Evolutionary conservation across 495 filamentous ascomycete species (phyloP).

Genomic region (Aspergillus mulundensis): DNA sequence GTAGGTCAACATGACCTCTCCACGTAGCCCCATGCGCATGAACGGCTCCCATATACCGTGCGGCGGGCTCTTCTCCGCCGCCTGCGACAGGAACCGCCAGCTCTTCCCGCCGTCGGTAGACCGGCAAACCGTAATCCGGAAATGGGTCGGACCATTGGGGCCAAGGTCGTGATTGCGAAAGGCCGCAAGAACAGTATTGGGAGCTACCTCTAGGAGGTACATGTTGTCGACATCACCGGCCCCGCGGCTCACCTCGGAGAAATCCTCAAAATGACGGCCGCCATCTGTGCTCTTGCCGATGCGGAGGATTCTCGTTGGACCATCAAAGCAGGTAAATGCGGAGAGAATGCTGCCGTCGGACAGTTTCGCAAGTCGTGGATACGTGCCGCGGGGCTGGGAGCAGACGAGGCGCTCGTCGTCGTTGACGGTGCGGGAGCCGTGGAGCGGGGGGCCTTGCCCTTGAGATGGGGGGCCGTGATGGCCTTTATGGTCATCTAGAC

Average conservation of each 20-base stretch:
- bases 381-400: conserved; percentile 40
- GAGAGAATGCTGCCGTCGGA: conserved; percentile 39
- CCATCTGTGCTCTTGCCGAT: conserved; percentile 36
- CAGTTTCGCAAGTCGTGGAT: conserved; percentile 36
- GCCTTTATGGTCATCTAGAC: conserved; percentile 18
- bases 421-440: conserved; percentile 26
- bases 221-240: conserved; percentile 56
- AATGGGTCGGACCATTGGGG: conserved; percentile 38
- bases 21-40: conserved; percentile 45
- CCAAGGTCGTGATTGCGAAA: conserved; percentile 58
- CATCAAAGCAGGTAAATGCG: conserved; percentile 36
- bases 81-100: conserved; percentile 55
- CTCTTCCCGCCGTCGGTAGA: conserved; percentile 50
- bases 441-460: conserved; percentile 9
- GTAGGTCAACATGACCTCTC: conserved; percentile 55
- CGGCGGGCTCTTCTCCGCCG: conserved; percentile 38
- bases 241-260: conserved; percentile 35
- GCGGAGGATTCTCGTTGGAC: conserved; percentile 25
- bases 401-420: conserved; percentile 37
- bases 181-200: conserved; percentile 48
- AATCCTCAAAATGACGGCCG: conserved; percentile 32
- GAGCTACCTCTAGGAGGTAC: conserved; percentile 50
- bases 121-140: conserved; percentile 58
- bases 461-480: neutral
- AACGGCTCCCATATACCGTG: conserved; percentile 61